These are phyloP conservation scores for Crithidia acanthocephali DNA, from an alignment of 208 protist genomes.

Conservation along the genomic window DNA sequence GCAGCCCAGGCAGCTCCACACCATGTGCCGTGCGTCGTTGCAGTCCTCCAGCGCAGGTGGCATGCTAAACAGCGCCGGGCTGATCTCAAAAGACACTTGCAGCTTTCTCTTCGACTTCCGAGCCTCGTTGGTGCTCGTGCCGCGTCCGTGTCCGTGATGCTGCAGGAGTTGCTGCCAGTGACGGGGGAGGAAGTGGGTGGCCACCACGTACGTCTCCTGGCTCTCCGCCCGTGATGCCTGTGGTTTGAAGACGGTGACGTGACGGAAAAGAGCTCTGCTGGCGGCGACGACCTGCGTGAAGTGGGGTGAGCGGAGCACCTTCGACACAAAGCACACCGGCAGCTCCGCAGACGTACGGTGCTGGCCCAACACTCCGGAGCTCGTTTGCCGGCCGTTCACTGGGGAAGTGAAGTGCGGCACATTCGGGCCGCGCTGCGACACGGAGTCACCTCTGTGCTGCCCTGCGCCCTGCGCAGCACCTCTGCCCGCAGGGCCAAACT, in stretches of 20 bases:
- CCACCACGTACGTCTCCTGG: slow-evolving; percentile 65
- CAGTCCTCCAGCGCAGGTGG: slow-evolving; percentile 45
- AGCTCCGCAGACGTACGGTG: background rate
- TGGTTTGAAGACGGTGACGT: slow-evolving; percentile 48
- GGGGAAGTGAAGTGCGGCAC: no score
- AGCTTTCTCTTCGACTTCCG: background rate
- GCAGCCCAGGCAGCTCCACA: slow-evolving; percentile 77
- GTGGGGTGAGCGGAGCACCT: slow-evolving; percentile 62
- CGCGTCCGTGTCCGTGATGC: background rate
- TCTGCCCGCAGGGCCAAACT: background rate
- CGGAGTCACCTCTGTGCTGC: background rate
- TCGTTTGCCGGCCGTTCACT: no score
- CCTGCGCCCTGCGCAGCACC: background rate
- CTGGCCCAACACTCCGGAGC: no score
- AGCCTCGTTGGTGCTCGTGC: background rate
- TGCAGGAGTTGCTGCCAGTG: background rate
- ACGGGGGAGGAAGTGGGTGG: slow-evolving; percentile 31
- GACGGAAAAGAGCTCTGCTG: slow-evolving; percentile 39
- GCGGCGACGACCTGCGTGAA: slow-evolving; percentile 40
- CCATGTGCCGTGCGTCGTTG: slow-evolving; percentile 21
- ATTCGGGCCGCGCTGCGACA: no score
- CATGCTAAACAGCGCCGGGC: slow-evolving; percentile 44
- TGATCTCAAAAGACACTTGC: background rate
- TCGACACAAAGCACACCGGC: slow-evolving; percentile 67
- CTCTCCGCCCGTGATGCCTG: slow-evolving; percentile 45